A percentile compares a stretch with the other conserved stretches of the same genome.
These are phyloP conservation scores for Cyberlindnera amylophila DNA, from an alignment of 805 yeast species.

Conservation along the genomic window DNA sequence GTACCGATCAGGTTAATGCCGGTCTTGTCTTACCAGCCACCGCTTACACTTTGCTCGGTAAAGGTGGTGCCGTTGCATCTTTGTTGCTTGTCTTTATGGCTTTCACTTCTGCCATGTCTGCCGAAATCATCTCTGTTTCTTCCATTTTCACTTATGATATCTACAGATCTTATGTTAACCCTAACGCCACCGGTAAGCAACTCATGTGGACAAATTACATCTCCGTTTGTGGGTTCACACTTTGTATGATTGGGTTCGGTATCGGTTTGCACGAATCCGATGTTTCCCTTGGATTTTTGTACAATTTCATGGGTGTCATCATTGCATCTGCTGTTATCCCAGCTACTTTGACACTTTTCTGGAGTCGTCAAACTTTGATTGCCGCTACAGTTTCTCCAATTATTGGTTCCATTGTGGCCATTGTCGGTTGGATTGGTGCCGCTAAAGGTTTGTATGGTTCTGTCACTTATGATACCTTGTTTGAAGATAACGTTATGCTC, in stretches of 20 bases:
- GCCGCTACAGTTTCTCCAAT: slow-evolving; percentile 80
- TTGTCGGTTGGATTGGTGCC: slow-evolving; percentile 62
- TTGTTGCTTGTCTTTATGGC: slow-evolving; percentile 84
- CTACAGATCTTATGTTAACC: slow-evolving; percentile 76
- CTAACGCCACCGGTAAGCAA: slow-evolving; percentile 70
- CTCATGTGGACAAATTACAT: slow-evolving; percentile 43
- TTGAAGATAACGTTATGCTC: slow-evolving; percentile 83
- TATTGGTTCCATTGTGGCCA: slow-evolving; percentile 68
- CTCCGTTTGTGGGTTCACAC: slow-evolving; percentile 35
- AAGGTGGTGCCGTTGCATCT: slow-evolving; percentile 83
- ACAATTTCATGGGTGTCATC: slow-evolving; percentile 85
- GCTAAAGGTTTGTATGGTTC: slow-evolving; percentile 41
- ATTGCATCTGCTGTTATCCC: slow-evolving; percentile 87
- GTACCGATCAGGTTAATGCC: slow-evolving; percentile 77
- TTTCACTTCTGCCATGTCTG: slow-evolving; percentile 87
- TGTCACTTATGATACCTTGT: slow-evolving; percentile 54
- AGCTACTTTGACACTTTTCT: slow-evolving; percentile 59
- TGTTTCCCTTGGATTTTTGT: slow-evolving; percentile 81
- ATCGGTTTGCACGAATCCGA: slow-evolving; percentile 79
- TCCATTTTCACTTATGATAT: slow-evolving; percentile 83
- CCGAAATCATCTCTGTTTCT: slow-evolving; percentile 85
- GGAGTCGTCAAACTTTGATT: slow-evolving; percentile 56
- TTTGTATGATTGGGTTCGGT: slow-evolving; percentile 76
- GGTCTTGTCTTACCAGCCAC: slow-evolving; percentile 70
- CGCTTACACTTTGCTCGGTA: slow-evolving; percentile 81